Evolutionary conservation across 768 basidiomycete species (phyloP).

Genomic region (Mrakia frigida): DNA sequence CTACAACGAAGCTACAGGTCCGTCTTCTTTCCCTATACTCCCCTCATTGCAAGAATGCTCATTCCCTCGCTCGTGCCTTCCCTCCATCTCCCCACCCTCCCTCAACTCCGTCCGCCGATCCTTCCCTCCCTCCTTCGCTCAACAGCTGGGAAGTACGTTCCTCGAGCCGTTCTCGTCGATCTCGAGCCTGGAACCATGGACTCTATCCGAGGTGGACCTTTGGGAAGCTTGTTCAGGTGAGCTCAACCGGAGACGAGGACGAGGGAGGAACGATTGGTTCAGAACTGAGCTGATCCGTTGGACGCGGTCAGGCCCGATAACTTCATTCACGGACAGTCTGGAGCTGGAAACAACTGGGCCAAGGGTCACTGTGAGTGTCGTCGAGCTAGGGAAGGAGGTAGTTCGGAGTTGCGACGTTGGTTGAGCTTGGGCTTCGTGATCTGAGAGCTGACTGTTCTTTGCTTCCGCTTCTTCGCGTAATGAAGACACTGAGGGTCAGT

Average conservation of each 20-base stretch:
- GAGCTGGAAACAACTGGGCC: constrained; percentile 43
- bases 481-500: constrained; percentile 17
- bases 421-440: not conserved
- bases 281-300: constrained; percentile 56
- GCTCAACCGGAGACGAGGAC: constrained; percentile 73
- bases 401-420: not conserved
- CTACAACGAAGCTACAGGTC: constrained; percentile 85
- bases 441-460: not conserved
- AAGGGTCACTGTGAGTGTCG: constrained; percentile 17
- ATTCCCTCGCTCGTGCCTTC: not conserved
- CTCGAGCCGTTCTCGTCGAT: constrained; percentile 93
- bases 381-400: not conserved
- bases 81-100: too few species aligned
- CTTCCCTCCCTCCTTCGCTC: not conserved
- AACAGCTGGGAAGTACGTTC: constrained; percentile 84
- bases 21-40: not conserved
- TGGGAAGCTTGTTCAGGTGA: constrained; percentile 58
- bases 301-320: constrained; percentile 72
- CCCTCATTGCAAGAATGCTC: not conserved
- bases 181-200: constrained; percentile 80
- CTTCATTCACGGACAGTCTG: constrained; percentile 54
- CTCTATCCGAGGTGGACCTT: constrained; percentile 52
- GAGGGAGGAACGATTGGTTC: constrained; percentile 83
- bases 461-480: not conserved
- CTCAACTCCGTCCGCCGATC: not conserved